A percentile compares a stretch with the other conserved stretches of the same genome.
Evolutionary conservation across 2,329 filamentous ascomycete species (phyloP).

Genomic region (Botryosphaeria dothidea): DNA sequence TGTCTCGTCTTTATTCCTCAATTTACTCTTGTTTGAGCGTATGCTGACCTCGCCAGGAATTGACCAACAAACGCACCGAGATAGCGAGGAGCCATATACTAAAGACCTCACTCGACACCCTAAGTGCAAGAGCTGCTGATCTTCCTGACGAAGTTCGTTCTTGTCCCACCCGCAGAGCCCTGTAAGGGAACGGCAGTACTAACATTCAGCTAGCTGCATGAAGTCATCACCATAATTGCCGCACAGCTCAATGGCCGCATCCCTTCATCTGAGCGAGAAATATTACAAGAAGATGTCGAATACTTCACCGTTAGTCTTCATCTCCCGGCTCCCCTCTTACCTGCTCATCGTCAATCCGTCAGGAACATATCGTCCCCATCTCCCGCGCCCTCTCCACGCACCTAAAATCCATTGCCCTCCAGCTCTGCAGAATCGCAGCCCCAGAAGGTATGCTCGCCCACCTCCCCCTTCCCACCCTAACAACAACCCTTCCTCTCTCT

Average conservation of each 20-base stretch:
- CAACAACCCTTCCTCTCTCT: conserved; percentile 23
- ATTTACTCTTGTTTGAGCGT: not conserved
- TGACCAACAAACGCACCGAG: conserved; percentile 36
- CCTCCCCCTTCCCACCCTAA: not conserved
- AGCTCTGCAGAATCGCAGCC: conserved; percentile 36
- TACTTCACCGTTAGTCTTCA: conserved; percentile 37
- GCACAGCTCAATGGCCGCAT: conserved; percentile 42
- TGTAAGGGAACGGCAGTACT: not conserved
- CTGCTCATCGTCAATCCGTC: not conserved
- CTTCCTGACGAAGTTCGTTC: conserved; percentile 41
- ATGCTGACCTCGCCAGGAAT: conserved; percentile 31
- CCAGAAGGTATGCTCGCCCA: conserved; percentile 23
- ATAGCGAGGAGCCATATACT: conserved; percentile 36
- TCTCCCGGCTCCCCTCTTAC: not conserved
- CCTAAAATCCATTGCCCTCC: conserved; percentile 29
- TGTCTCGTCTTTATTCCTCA: too few relatives aligned
- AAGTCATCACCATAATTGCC: conserved; percentile 44
- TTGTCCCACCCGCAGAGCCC: not conserved
- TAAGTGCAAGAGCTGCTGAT: conserved; percentile 35
- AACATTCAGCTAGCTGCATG: conserved; percentile 25
- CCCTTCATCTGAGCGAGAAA: conserved; percentile 35
- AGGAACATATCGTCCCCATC: conserved; percentile 39
- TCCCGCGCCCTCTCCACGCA: conserved; percentile 35
- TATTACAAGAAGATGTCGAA: conserved; percentile 42
- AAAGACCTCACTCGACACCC: conserved; percentile 33